A percentile compares a stretch with the other conserved stretches of the same genome.
Conservation (phyloP, 2,329 filamentous ascomycete species). For the Aureobasidium sp. region DNA sequence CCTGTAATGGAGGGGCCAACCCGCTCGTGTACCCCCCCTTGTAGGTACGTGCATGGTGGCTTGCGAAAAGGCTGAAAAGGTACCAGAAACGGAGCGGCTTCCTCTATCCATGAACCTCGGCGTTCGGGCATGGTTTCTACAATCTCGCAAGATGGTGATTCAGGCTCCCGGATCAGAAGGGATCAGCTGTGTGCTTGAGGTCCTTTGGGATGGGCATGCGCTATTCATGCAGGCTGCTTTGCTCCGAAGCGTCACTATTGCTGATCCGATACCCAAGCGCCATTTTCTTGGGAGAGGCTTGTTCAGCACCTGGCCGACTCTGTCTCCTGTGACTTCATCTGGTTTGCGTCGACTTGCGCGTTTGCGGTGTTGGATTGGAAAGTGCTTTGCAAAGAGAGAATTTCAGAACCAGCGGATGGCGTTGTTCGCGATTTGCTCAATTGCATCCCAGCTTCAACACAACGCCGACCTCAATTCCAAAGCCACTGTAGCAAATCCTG, state of each 20-base stretch:
- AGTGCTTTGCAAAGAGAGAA: not conserved
- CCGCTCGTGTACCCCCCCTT: too few species aligned
- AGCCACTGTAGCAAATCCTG: not conserved
- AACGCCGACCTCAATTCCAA: not conserved
- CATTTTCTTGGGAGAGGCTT: not conserved
- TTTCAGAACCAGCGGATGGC: not conserved
- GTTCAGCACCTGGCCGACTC: not conserved
- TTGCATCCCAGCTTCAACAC: not conserved
- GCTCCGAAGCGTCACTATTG: not conserved
- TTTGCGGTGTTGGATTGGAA: not conserved
- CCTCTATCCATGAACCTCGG: too few species aligned
- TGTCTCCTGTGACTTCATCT: not conserved
- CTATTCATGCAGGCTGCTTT: not conserved
- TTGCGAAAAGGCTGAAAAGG: too few species aligned
- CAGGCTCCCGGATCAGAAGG: too few species aligned
- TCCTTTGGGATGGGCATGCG: not conserved
- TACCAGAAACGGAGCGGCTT: too few species aligned
- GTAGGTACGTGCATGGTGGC: too few species aligned
- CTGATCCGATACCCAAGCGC: not conserved
- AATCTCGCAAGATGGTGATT: too few species aligned
- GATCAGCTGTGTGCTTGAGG: not conserved
- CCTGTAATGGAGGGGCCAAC: too few species aligned
- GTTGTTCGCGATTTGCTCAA: not conserved
- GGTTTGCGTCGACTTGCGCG: not conserved
- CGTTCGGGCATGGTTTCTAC: too few species aligned